Conservation (phyloP, 1,284 basidiomycete genomes). For the Wolfiporia cocos region DNA sequence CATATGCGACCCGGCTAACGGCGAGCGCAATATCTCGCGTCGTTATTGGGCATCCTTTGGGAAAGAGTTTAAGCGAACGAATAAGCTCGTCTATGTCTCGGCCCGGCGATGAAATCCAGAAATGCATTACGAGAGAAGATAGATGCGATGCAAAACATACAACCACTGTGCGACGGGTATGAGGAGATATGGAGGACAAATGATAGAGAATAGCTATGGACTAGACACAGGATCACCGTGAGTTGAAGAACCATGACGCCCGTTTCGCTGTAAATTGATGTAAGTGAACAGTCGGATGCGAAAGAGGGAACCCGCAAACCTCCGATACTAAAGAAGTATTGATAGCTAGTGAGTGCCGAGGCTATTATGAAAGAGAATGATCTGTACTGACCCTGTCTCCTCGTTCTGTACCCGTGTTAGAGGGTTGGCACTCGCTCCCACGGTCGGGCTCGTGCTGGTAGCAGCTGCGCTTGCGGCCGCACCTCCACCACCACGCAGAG, state of each 20-base stretch:
- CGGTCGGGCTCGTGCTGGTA: constrained; percentile 31
- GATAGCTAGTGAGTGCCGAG: too few species aligned
- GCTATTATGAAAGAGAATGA: constrained; percentile 16
- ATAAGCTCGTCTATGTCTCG: constrained; percentile 4
- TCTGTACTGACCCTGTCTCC: constrained; percentile 62
- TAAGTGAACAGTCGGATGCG: constrained; percentile 1
- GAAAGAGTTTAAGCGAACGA: constrained; percentile 5
- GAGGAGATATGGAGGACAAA: constrained; percentile 13
- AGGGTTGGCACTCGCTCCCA: constrained; percentile 50
- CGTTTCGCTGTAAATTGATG: constrained; percentile 61
- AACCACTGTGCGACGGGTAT: constrained; percentile 26
- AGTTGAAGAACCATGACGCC: constrained; percentile 86
- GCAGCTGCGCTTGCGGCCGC: constrained; percentile 35
- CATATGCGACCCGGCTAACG: too few species aligned
- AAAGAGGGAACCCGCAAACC: constrained; percentile 18
- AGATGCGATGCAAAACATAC: constrained; percentile 33
- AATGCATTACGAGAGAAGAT: constrained; percentile 22
- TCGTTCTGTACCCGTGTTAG: constrained; percentile 72
- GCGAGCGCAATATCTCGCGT: too few species aligned
- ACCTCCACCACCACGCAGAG: constrained; percentile 87
- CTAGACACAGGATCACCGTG: constrained; percentile 39
- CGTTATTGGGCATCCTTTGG: neutral
- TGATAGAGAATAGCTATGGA: constrained; percentile 1
- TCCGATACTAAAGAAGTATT: constrained; percentile 19
- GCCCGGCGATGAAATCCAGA: constrained; percentile 22